phyloP scores from a whole-genome alignment of 331 rosid species.

The Spiraea crenata region DNA sequence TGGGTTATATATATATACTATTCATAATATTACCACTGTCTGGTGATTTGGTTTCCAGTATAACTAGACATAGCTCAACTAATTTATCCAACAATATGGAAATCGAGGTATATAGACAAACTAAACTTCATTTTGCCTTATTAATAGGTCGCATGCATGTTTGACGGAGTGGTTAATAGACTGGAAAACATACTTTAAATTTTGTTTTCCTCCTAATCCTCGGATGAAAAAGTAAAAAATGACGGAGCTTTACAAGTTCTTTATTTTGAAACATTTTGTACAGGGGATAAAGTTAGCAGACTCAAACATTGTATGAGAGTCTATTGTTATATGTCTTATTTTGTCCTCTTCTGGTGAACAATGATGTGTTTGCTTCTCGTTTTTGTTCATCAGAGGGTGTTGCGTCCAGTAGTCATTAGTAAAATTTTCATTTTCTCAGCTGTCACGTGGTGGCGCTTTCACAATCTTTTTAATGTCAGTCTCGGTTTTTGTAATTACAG shows the following conservation, averaged over 20 bases:
- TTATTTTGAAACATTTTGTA: background rate
- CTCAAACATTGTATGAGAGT: background rate
- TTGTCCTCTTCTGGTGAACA: background rate
- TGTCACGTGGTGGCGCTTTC: background rate
- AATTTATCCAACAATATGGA: background rate
- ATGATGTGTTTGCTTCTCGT: too few species aligned
- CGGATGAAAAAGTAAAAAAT: background rate
- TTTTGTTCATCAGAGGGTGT: background rate
- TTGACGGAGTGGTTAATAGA: background rate
- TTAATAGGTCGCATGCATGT: background rate
- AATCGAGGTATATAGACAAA: background rate
- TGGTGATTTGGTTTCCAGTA: background rate
- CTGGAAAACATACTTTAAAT: background rate
- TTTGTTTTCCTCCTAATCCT: background rate
- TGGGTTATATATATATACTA: background rate
- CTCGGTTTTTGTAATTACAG: constrained; percentile 40
- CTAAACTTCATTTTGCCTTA: background rate
- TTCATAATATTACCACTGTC: background rate
- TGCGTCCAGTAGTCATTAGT: background rate
- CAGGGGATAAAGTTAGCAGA: background rate
- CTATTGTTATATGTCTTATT: background rate
- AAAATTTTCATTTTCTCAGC: background rate
- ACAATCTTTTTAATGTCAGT: constrained; percentile 18
- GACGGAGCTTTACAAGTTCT: background rate
- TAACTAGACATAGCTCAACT: background rate